Percentiles rank a stretch among this genome's conserved stretches.
These are phyloP conservation scores for Sporisorium reilianum DNA, from an alignment of 1,284 basidiomycete genomes.

Conservation along the genomic window DNA sequence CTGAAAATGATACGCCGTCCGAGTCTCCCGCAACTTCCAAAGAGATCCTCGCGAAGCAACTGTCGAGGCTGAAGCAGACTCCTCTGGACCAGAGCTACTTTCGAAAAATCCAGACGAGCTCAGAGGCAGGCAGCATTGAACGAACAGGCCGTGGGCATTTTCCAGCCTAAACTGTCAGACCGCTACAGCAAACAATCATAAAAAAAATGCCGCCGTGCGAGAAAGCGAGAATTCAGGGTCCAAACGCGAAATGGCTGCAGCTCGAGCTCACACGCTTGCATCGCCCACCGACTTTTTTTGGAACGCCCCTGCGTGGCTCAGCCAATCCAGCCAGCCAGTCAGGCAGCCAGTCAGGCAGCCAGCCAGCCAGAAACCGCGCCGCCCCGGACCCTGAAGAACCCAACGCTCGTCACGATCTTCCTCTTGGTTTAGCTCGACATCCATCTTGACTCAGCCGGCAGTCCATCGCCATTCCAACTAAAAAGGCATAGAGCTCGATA, in stretches of 20 bases:
- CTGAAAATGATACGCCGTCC: too few species aligned
- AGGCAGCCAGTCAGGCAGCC: too few species aligned
- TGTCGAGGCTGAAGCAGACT: too few species aligned
- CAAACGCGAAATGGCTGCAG: conserved; percentile 3
- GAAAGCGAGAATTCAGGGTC: conserved; percentile 9
- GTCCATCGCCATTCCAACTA: background rate
- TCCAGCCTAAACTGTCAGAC: background rate
- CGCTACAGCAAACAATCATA: background rate
- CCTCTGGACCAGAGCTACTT: too few species aligned
- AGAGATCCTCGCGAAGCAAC: too few species aligned
- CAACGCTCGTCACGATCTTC: conserved; percentile 7
- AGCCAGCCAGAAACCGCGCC: too few species aligned
- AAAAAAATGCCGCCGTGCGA: background rate
- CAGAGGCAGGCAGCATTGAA: background rate
- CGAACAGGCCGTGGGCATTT: background rate
- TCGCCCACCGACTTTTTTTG: background rate
- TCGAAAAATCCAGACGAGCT: background rate
- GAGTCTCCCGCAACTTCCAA: too few species aligned
- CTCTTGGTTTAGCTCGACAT: conserved; percentile 6
- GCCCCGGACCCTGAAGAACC: conserved; percentile 9
- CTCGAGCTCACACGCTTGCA: background rate
- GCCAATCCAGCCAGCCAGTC: too few species aligned
- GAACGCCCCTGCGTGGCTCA: background rate
- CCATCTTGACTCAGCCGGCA: background rate
- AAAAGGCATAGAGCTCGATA: background rate